Evolutionary conservation across 2,329 filamentous ascomycete species (phyloP), one percentile per base, ranked within the genome.

Genomic region (Aciculosporium take): DNA sequence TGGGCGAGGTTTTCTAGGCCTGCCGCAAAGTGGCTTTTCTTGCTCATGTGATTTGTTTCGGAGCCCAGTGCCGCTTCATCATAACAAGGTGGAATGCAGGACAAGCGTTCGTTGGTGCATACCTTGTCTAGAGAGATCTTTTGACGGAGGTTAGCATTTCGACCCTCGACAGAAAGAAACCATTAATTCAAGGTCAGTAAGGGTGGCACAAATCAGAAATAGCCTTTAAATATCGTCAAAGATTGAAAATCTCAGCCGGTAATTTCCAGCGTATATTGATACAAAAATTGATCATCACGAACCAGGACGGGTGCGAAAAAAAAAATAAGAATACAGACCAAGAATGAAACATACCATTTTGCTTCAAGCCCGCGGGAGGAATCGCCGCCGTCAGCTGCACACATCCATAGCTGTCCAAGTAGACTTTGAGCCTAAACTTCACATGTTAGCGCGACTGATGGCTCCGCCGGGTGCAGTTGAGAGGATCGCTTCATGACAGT

Each of bases 1-100:
- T 89, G 84, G 87, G 84, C 86, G 79, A 94, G 87, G 88, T 94
- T 94, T 94, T 93, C 86, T 93, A 94, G 85, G 87, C 87, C 86
- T 94, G 86, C 84, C 86, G 66, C 85, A 84, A 84, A 74, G 66
- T 84, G 86, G 85, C 76, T 82, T 76, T 78, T 87, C 84, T 49
- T 59, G 70, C 87, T 86, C 86, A 78, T 77, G 68, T 63, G 46
- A 42, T 62, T 45, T 63, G 54, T 55, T 69, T 93, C 86, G 81
- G 87, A 89, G 87, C 87, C 87, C 87, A 94, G 87, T 94, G 87
- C 87, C 84, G 66, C 72, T 83, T 86, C 84, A 87, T 89, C 84
- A 84, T 76, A 53, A 9, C 55, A 59, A 65, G 51, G 48, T 47
- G 48, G 51, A n/a, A 38, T 36, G 43, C 40, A 39, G 42, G 36